These are phyloP conservation scores for Murraya paniculata DNA, from an alignment of 345 rosid species.

Conservation along the genomic window DNA sequence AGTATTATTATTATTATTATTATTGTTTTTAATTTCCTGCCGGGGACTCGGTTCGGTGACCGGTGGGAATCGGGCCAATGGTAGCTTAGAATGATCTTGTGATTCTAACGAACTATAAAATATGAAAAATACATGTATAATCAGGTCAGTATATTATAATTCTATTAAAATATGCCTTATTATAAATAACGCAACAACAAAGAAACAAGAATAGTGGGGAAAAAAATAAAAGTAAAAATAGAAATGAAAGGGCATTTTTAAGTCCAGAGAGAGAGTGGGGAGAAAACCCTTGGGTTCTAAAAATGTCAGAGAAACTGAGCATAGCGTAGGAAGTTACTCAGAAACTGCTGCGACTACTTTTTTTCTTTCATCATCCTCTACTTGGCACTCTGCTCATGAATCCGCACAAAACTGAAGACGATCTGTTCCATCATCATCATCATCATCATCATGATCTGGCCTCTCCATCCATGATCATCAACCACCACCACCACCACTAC, in stretches of 20 bases:
- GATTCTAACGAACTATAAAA: not conserved
- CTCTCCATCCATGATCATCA: conserved; percentile 36
- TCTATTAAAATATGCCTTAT: not conserved
- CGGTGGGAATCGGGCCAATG: not conserved
- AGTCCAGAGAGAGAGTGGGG: not conserved
- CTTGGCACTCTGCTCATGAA: conserved; percentile 37
- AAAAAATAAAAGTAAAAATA: not conserved
- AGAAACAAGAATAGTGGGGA: too few species aligned
- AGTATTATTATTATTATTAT: too few species aligned
- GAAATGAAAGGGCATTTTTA: not conserved
- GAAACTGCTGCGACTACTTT: conserved; percentile 3
- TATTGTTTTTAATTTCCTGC: too few species aligned
- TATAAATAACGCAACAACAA: not conserved
- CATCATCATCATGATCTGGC: conserved; percentile 45
- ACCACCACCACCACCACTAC: conserved; percentile 15
- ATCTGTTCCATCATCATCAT: conserved; percentile 41
- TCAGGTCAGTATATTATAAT: not conserved
- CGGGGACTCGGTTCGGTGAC: too few species aligned
- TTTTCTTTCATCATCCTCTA: not conserved
- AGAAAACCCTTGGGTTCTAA: conserved; percentile 5
- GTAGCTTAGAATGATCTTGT: not conserved
- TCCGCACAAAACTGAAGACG: conserved; percentile 64
- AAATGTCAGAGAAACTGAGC: conserved; percentile 13
- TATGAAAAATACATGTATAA: not conserved
- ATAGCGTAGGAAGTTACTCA: conserved; percentile 20